A percentile compares a stretch with the other conserved stretches of the same genome.
phyloP scores from a whole-genome alignment of 306 rosid species.

The Purshia tridentata region DNA sequence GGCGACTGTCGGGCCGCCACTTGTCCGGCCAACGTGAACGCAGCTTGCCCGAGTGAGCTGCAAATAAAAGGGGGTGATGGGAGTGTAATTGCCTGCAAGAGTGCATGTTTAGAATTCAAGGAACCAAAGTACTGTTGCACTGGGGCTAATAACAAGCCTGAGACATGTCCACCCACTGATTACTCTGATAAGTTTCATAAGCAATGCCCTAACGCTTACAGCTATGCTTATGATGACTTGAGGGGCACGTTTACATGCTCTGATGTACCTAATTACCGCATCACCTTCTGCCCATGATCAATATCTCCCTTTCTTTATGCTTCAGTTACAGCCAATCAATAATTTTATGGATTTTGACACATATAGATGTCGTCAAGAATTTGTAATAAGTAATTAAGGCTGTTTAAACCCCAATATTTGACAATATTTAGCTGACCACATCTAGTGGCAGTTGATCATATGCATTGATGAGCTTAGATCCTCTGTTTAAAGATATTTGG shows the following conservation, averaged over 20 bases:
- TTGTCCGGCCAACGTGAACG: slow-evolving; percentile 10
- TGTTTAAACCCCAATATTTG: no score
- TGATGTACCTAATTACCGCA: slow-evolving; percentile 14
- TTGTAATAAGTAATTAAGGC: no score
- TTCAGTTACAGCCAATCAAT: no score
- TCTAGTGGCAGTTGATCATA: no score
- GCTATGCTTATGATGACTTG: slow-evolving; percentile 21
- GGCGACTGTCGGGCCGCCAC: slow-evolving; percentile 6
- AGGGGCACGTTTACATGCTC: slow-evolving; percentile 20
- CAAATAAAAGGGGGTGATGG: slow-evolving; percentile 13
- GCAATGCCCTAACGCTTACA: slow-evolving; percentile 18
- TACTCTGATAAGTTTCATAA: slow-evolving; percentile 13
- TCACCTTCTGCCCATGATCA: no score
- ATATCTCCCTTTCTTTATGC: no score
- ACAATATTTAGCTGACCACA: no score
- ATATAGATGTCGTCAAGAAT: no score
- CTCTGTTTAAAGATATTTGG: no score
- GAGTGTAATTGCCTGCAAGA: slow-evolving; percentile 33
- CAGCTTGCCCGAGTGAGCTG: slow-evolving; percentile 7
- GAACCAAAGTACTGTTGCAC: slow-evolving; percentile 22
- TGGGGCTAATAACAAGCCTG: neutral
- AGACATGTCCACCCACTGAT: slow-evolving; percentile 6
- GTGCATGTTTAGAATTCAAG: slow-evolving; percentile 17
- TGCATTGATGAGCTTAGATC: no score
- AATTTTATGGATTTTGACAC: no score